Evolutionary conservation across 148 eudicot genomes (phyloP).

Genomic region (Linanthus parryae): DNA sequence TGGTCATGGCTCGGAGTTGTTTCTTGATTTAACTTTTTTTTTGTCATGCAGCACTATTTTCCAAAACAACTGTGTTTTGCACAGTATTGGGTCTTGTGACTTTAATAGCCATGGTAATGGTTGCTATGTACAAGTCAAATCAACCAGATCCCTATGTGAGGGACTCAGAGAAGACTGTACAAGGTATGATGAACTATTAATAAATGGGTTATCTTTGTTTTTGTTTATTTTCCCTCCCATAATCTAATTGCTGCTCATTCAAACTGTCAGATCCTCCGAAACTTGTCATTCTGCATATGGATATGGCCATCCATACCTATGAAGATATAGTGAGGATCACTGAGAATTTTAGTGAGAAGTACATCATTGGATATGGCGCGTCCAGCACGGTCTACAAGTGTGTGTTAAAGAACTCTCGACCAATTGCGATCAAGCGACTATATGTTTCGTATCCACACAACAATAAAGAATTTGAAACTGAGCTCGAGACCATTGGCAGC

Average conservation of each 20-base stretch:
- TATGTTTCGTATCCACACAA: slow-evolving; percentile 38
- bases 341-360: slow-evolving; percentile 61
- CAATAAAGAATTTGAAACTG: slow-evolving; percentile 57
- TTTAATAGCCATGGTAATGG: slow-evolving; percentile 38
- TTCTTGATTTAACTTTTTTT: background rate
- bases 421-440: slow-evolving; percentile 66
- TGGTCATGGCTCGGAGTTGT: no score
- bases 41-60: slow-evolving; percentile 33
- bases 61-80: slow-evolving; percentile 45
- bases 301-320: slow-evolving; percentile 60
- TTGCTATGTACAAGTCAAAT: slow-evolving; percentile 48
- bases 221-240: no score
- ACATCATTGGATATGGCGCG: slow-evolving; percentile 64
- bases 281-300: slow-evolving; percentile 65
- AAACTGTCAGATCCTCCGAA: slow-evolving; percentile 39
- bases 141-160: slow-evolving; percentile 23
- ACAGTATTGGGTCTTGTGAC: slow-evolving; percentile 34
- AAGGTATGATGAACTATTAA: no score
- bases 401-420: slow-evolving; percentile 56
- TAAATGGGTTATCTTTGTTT: no score
- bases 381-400: slow-evolving; percentile 73
- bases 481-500: slow-evolving; percentile 60
- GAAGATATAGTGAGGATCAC: slow-evolving; percentile 67
- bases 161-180: slow-evolving; percentile 23
- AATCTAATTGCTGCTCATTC: background rate